These are phyloP conservation scores for Breynia disticha DNA, from an alignment of 441 rosid genomes.

Conservation along the genomic window DNA sequence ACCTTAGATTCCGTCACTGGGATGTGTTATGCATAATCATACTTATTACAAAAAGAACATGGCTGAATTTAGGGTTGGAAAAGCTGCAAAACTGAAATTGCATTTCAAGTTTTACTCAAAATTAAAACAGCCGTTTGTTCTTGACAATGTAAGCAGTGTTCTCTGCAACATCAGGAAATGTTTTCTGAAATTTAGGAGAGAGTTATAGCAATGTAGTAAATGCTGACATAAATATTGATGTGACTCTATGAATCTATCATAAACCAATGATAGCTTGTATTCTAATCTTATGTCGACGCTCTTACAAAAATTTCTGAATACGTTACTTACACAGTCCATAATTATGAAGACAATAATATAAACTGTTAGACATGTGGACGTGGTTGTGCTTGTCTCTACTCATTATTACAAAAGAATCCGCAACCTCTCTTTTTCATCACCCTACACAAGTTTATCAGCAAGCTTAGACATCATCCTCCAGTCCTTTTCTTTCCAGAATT, in stretches of 20 bases:
- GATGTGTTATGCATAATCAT: too few relatives aligned
- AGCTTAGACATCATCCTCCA: conserved; percentile 1
- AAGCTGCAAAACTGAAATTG: conserved; percentile 2
- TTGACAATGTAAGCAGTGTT: neutral
- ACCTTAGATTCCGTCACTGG: too few relatives aligned
- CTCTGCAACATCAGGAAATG: neutral
- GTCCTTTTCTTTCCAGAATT: conserved; percentile 1
- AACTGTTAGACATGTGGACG: neutral
- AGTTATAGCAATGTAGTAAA: neutral
- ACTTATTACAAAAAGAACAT: neutral
- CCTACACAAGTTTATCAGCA: conserved; percentile 6
- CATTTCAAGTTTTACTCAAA: too few relatives aligned
- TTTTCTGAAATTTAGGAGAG: too few relatives aligned
- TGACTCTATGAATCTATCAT: neutral
- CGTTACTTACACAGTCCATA: neutral
- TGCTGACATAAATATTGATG: neutral
- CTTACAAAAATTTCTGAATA: neutral
- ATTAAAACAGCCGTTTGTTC: too few relatives aligned
- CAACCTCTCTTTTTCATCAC: conserved; percentile 15
- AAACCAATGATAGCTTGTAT: neutral
- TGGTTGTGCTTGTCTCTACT: neutral
- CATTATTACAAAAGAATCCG: conserved; percentile 1
- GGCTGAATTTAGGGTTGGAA: neutral
- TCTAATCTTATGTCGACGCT: neutral
- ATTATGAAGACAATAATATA: too few relatives aligned